phyloP scores from a whole-genome alignment of 352 stramenopile genomes.

The Pythium oligandrum region DNA sequence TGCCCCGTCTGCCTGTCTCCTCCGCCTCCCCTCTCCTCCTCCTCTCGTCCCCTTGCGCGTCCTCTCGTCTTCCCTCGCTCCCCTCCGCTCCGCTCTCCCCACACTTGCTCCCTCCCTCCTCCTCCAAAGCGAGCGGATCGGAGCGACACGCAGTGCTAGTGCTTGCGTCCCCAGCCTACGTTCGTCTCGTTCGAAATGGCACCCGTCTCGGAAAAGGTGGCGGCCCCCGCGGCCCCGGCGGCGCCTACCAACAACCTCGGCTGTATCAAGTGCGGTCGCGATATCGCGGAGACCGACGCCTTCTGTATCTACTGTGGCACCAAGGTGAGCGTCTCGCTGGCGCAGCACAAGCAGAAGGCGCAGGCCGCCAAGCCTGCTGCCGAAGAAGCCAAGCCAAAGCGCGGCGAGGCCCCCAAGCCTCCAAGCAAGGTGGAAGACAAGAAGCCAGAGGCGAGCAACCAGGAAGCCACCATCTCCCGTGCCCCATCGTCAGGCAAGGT shows the following conservation, averaged over 20 bases:
- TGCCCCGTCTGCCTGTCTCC: background rate
- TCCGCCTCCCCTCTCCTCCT: background rate
- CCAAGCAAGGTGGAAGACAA: background rate
- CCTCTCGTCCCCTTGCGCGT: background rate
- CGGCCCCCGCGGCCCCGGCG: conserved; percentile 11
- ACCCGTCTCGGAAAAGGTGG: conserved; percentile 61
- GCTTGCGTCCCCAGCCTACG: too few relatives aligned
- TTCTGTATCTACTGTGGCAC: conserved; percentile 89
- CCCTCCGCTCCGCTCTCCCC: background rate
- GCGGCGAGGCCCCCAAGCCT: conserved; percentile 7
- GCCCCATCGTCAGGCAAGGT: conserved; percentile 1
- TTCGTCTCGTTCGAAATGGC: conserved; percentile 31
- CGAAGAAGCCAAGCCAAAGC: background rate
- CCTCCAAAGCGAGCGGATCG: too few relatives aligned
- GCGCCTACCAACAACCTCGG: conserved; percentile 44
- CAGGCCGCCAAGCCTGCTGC: background rate
- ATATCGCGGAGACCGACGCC: conserved; percentile 65
- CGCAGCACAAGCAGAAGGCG: conserved; percentile 38
- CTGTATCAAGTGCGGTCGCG: conserved; percentile 74
- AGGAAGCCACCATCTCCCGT: background rate
- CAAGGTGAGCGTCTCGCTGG: conserved; percentile 67
- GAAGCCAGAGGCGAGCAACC: background rate
- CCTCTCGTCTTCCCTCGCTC: background rate
- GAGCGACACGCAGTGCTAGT: too few relatives aligned
- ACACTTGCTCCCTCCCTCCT: background rate